phyloP scores from a whole-genome alignment of 2,329 filamentous ascomycete genomes.

The Cucurbitaria berberidis region DNA sequence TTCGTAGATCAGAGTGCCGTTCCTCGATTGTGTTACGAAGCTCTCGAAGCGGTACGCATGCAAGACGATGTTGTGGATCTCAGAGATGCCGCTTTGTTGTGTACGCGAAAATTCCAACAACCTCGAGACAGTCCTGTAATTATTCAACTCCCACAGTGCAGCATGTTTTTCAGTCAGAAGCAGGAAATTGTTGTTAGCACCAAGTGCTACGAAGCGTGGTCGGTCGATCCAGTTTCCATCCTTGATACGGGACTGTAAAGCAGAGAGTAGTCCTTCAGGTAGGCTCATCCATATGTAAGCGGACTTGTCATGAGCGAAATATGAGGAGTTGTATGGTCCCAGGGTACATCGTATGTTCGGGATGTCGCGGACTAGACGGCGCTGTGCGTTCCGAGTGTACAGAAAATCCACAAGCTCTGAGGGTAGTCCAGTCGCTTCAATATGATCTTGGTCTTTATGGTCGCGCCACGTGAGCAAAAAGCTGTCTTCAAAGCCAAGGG shows the following conservation, averaged over 20 bases:
- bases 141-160: constrained; percentile 36
- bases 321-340: constrained; percentile 43
- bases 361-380: constrained; percentile 26
- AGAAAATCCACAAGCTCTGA: constrained; percentile 35
- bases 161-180: constrained; percentile 38
- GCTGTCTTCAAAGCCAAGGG: constrained; percentile 42
- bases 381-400: constrained; percentile 19
- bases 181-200: constrained; percentile 36
- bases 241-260: constrained; percentile 36
- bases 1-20: constrained; percentile 31
- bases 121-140: constrained; percentile 27
- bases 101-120: constrained; percentile 29
- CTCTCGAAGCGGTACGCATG: constrained; percentile 42
- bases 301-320: constrained; percentile 36
- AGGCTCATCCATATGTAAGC: constrained; percentile 44
- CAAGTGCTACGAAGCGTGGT: constrained; percentile 42
- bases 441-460: constrained; percentile 26
- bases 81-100: constrained; percentile 22
- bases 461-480: constrained; percentile 46
- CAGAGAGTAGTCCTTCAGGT: constrained; percentile 28
- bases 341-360: constrained; percentile 35
- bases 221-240: constrained; percentile 38
- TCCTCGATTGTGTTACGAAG: constrained; percentile 32
- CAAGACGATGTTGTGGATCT: constrained; percentile 29
- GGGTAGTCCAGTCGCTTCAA: constrained; percentile 35